These are phyloP conservation scores for Sutorius eximius DNA, from an alignment of 1,284 basidiomycete genomes.

Conservation along the genomic window DNA sequence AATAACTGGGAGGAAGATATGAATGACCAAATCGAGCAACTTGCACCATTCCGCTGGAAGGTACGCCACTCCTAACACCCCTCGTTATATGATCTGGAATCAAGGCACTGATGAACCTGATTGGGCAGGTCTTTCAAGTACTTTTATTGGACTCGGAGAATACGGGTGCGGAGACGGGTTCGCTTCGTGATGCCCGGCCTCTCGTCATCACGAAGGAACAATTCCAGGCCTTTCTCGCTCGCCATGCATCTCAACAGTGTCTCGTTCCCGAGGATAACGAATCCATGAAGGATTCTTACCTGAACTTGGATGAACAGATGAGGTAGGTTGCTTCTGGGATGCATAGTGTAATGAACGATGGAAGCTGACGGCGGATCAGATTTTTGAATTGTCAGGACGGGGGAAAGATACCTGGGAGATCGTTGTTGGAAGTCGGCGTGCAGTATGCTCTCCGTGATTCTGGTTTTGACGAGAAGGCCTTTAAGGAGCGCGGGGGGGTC, in stretches of 20 bases:
- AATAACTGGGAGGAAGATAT: slow-evolving; percentile 39
- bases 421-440: slow-evolving; percentile 39
- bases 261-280: slow-evolving; percentile 42
- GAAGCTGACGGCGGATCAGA: slow-evolving; percentile 17
- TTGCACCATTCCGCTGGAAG: slow-evolving; percentile 32
- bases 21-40: slow-evolving; percentile 28
- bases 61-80: background rate
- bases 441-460: slow-evolving; percentile 36
- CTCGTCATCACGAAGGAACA: slow-evolving; percentile 38
- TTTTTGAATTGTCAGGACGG: slow-evolving; percentile 36
- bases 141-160: slow-evolving; percentile 38
- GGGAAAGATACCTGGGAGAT: slow-evolving; percentile 34
- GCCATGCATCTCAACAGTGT: slow-evolving; percentile 29
- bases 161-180: slow-evolving; percentile 28
- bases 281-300: slow-evolving; percentile 40
- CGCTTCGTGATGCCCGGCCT: slow-evolving; percentile 38
- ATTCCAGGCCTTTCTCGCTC: slow-evolving; percentile 37
- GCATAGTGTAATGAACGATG: too few species aligned
- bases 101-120: background rate
- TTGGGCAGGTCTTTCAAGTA: slow-evolving; percentile 31
- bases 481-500: slow-evolving; percentile 37
- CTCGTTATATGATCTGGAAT: background rate
- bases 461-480: slow-evolving; percentile 37
- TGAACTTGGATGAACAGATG: slow-evolving; percentile 40
- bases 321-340: slow-evolving; percentile 17